phyloP scores from a whole-genome alignment of 352 stramenopile species.

The Phytophthora fragariae region DNA sequence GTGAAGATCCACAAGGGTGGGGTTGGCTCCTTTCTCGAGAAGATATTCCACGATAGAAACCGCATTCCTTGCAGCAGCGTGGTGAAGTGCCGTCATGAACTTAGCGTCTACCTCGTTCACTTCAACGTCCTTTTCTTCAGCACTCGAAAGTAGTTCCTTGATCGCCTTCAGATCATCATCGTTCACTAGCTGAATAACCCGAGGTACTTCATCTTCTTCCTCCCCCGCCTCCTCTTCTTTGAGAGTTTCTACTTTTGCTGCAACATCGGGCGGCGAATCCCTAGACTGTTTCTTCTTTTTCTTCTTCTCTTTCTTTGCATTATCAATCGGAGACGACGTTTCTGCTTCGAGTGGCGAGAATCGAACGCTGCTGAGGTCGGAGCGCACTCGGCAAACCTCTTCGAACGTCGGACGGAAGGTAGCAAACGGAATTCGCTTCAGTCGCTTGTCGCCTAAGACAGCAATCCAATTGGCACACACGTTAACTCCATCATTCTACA shows the following conservation, averaged over 20 bases:
- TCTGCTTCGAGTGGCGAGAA: conserved; percentile 62
- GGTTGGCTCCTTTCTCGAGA: conserved; percentile 86
- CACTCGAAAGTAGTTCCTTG: conserved; percentile 48
- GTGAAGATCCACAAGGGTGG: conserved; percentile 82
- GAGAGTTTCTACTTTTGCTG: conserved; percentile 12
- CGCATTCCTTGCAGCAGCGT: conserved; percentile 62
- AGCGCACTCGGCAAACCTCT: conserved; percentile 81
- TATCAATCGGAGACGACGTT: conserved; percentile 24
- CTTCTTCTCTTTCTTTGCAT: conserved; percentile 40
- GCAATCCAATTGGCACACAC: conserved; percentile 6
- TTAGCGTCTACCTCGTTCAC: conserved; percentile 68
- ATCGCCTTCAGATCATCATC: conserved; percentile 45
- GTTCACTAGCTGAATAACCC: conserved; percentile 53
- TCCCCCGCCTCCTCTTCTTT: conserved; percentile 18
- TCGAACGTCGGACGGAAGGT: conserved; percentile 89
- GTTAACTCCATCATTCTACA: conserved; percentile 8
- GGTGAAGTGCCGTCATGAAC: conserved; percentile 84
- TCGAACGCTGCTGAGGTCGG: conserved; percentile 71
- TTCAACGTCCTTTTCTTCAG: conserved; percentile 31
- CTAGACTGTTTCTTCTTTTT: conserved; percentile 29
- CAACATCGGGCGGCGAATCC: background rate
- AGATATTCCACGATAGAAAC: conserved; percentile 70
- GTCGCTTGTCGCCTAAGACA: conserved; percentile 54
- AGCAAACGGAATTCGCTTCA: conserved; percentile 86
- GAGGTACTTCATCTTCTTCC: conserved; percentile 40